A percentile compares a stretch with the other conserved stretches of the same genome.
These are phyloP conservation scores for Salix dunnii DNA, from an alignment of 345 rosid genomes.

Conservation along the genomic window DNA sequence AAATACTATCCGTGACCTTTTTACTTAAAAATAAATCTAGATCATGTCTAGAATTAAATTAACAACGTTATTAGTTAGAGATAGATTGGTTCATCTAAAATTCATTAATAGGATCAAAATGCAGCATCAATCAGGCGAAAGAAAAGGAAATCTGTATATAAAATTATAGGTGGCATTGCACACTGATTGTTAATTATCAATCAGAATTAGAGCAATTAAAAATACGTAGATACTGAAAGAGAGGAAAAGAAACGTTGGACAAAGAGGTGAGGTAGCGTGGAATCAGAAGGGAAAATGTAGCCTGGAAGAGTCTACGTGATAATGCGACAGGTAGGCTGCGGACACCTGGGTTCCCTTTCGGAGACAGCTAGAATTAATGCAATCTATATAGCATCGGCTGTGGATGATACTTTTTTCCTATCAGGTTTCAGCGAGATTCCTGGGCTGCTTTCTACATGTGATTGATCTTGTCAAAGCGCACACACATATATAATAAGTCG, in stretches of 20 bases:
- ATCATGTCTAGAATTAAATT: not conserved
- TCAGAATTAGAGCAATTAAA: not conserved
- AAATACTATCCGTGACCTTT: not conserved
- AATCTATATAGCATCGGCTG: not conserved
- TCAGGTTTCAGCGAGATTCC: conserved; percentile 27
- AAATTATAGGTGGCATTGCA: not conserved
- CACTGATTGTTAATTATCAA: not conserved
- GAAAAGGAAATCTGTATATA: not conserved
- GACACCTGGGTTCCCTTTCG: conserved; percentile 24
- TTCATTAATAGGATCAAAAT: not conserved
- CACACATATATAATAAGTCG: no score
- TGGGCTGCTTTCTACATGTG: conserved; percentile 26
- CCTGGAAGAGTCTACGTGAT: conserved; percentile 20
- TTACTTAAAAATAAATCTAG: not conserved
- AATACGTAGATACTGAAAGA: not conserved
- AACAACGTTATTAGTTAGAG: not conserved
- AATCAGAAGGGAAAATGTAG: not conserved
- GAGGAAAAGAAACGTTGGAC: not conserved
- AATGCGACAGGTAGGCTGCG: conserved; percentile 7
- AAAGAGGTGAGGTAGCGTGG: conserved; percentile 16
- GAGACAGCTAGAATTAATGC: conserved; percentile 11
- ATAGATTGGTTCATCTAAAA: not conserved
- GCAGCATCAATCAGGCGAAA: not conserved
- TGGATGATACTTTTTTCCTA: not conserved
- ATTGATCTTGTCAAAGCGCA: conserved; percentile 14